Evolutionary conservation across 192 early-diverging fungal species (phyloP), one percentile per base, ranked within the genome.

Genomic region (Dispira parvispora): DNA sequence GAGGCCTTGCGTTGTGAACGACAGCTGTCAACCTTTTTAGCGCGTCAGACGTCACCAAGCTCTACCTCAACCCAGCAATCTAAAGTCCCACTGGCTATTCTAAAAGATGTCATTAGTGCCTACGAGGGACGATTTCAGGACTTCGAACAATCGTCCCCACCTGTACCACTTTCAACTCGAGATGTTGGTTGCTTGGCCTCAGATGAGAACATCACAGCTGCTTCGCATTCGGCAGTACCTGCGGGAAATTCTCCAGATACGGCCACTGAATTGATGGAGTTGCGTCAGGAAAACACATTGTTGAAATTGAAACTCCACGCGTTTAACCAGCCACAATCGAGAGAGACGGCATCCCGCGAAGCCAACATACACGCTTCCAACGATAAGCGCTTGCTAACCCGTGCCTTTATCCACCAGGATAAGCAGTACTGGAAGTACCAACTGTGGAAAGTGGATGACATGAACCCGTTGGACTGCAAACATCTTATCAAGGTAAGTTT

Each of bases 401-500:
- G 38, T 38, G 38, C 28, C n/a, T 61, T 61, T 44, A 61, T 61
- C 25, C 58, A 43, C 14, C 58, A 61, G 12, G 58, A 61, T 25
- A 61, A 61, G 43, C 58, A 45, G 14, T 25, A 61, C n/a, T 61
- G 58, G 58, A 61, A 61, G 43, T 61, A 61, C 43, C 58, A 61
- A 25, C 18, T 61, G 18, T 61, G 58, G 58, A 61, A 61, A 14
- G 58, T 61, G 2, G 58, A 61, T 44, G 58, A 61, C 58, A n/a
- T 61, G 16, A 44, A 44, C 43, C 43, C 43, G 11, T 9, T 21
- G 11, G 42, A 38, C 14, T 61, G 58, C n/a, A 42, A 42, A n/a
- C n/a, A 45, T 16, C 58, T 61, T 21, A 44, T 61, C 58, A 61
- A 61, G 43, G 53, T 55, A 55, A 55, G 53, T 55, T 13, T 10